Evolutionary conservation across 2,329 filamentous ascomycete genomes (phyloP).

Genomic region (Capronia americana): DNA sequence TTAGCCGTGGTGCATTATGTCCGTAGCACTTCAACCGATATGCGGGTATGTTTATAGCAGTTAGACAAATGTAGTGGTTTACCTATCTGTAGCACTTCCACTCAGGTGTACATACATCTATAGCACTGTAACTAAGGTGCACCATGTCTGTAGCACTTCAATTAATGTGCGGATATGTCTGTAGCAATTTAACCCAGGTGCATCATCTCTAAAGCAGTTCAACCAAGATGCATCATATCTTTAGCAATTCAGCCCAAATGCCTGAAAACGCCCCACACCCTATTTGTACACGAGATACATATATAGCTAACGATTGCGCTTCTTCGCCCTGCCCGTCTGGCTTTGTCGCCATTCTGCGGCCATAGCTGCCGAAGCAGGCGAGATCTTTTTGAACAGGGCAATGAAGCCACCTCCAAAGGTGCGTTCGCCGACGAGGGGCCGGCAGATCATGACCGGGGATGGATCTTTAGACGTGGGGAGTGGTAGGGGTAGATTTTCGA

Average conservation of each 20-base stretch:
- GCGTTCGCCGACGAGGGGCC: slow-evolving; percentile 57
- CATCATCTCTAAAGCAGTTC: no score
- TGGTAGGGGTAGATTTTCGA: not conserved
- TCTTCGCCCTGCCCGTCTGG: slow-evolving; percentile 31
- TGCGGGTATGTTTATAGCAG: not conserved
- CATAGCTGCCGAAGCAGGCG: slow-evolving; percentile 17
- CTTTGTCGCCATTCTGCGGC: slow-evolving; percentile 23
- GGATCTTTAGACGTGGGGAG: slow-evolving; percentile 11
- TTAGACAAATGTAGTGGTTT: not conserved
- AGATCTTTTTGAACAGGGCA: slow-evolving; percentile 54
- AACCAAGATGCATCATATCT: no score
- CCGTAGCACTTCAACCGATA: no score
- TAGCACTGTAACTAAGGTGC: not conserved
- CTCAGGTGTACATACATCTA: no score
- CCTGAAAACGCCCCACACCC: not conserved
- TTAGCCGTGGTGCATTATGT: no score
- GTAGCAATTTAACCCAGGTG: no score
- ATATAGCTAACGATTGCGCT: slow-evolving; percentile 21
- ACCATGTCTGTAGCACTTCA: not conserved
- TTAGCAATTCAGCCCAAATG: no score
- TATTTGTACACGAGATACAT: not conserved
- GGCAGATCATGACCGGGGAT: slow-evolving; percentile 57
- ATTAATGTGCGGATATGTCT: no score
- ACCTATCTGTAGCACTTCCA: not conserved
- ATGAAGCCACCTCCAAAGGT: slow-evolving; percentile 60